phyloP scores from a whole-genome alignment of 2,329 filamentous ascomycete genomes.

The Botrytis cinerea region DNA sequence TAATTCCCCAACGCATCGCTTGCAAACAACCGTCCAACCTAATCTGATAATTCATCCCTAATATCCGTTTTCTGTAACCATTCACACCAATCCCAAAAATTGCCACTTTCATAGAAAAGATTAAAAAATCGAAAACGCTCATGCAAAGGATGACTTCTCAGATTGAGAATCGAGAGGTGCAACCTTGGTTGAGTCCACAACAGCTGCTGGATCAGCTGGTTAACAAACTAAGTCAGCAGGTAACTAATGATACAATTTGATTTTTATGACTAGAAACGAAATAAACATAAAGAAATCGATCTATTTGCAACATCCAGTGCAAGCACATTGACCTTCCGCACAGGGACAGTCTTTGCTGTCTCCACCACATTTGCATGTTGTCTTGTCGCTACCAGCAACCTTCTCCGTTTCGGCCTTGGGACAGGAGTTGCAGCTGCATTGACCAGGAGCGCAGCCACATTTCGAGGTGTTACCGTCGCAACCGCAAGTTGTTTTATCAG shows the following conservation, averaged over 20 bases:
- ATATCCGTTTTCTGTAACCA: slow-evolving; percentile 20
- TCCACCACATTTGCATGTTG: slow-evolving; percentile 44
- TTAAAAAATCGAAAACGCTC: slow-evolving; percentile 22
- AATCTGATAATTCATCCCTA: slow-evolving; percentile 21
- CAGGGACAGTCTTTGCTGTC: slow-evolving; percentile 43
- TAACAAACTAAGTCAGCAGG: slow-evolving; percentile 33
- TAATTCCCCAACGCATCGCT: slow-evolving; percentile 10
- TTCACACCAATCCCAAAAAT: slow-evolving; percentile 4
- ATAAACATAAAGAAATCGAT: slow-evolving; percentile 19
- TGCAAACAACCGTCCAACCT: slow-evolving; percentile 1
- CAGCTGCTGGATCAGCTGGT: slow-evolving; percentile 31
- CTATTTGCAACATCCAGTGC: slow-evolving; percentile 37
- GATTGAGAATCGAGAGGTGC: slow-evolving; percentile 35
- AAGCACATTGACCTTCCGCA: slow-evolving; percentile 37
- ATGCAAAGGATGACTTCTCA: slow-evolving; percentile 36
- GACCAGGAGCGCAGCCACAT: slow-evolving; percentile 45
- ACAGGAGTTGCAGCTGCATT: slow-evolving; percentile 46
- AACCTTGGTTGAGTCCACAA: slow-evolving; percentile 37
- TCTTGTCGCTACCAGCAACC: slow-evolving; percentile 43
- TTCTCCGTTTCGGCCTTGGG: slow-evolving; percentile 44
- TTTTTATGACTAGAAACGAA: slow-evolving; percentile 22
- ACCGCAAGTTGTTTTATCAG: slow-evolving; percentile 46
- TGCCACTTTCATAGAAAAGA: slow-evolving; percentile 4
- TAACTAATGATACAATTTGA: slow-evolving; percentile 30
- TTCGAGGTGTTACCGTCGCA: slow-evolving; percentile 44